Conservation (phyloP, 2,329 filamentous ascomycete species). For the Penicillium sp. region DNA sequence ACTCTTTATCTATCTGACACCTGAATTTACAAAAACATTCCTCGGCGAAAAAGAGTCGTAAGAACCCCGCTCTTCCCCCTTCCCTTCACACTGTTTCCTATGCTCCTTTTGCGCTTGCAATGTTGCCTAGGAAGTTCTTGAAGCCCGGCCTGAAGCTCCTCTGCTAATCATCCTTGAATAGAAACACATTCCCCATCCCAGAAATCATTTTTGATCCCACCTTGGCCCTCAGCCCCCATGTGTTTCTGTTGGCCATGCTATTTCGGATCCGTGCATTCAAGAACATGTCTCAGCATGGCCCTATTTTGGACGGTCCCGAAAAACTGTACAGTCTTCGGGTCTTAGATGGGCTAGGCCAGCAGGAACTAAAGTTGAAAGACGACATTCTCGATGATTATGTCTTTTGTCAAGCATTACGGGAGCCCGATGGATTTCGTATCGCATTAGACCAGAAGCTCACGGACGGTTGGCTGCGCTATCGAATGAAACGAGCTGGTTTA, state of each 20-base stretch:
- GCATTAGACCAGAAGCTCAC: constrained; percentile 26
- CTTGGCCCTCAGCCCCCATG: constrained; percentile 37
- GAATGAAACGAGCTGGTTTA: constrained; percentile 31
- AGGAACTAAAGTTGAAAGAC: constrained; percentile 33
- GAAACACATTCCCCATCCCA: constrained; percentile 35
- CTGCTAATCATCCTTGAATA: constrained; percentile 16
- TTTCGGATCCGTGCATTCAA: constrained; percentile 35
- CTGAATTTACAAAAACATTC: constrained; percentile 27
- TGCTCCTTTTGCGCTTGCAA: constrained; percentile 4
- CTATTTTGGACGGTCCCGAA: constrained; percentile 31
- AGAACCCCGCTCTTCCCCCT: constrained; percentile 4
- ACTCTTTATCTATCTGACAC: constrained; percentile 27
- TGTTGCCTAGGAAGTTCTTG: constrained; percentile 19
- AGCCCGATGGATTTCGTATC: constrained; percentile 26
- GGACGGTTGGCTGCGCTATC: constrained; percentile 23
- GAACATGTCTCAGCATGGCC: constrained; percentile 17
- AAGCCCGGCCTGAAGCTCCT: not conserved
- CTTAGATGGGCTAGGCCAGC: constrained; percentile 30
- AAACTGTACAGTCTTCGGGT: constrained; percentile 38
- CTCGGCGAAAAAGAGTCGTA: constrained; percentile 25
- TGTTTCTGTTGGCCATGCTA: constrained; percentile 36
- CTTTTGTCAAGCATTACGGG: constrained; percentile 29
- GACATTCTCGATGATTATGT: constrained; percentile 33
- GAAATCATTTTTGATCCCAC: constrained; percentile 39
- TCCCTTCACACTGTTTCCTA: not conserved